These are phyloP conservation scores for Epichloe bromicola DNA, from an alignment of 2,329 filamentous ascomycete genomes.

Conservation along the genomic window DNA sequence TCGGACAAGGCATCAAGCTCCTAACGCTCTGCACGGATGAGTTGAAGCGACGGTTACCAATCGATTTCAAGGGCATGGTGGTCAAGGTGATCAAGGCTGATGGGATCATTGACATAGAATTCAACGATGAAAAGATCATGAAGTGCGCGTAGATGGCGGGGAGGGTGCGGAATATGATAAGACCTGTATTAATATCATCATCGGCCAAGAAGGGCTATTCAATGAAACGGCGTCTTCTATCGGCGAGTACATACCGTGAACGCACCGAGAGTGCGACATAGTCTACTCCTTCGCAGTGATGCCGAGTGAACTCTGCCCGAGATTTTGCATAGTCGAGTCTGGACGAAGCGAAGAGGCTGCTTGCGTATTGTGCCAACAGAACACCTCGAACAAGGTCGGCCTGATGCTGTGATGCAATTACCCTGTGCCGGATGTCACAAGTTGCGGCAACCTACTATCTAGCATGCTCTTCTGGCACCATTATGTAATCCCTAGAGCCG, in stretches of 20 bases:
- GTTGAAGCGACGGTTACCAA: conserved; percentile 88
- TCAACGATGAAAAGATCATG: conserved; percentile 67
- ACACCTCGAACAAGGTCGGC: too few relatives aligned
- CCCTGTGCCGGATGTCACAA: background rate
- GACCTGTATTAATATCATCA: conserved; percentile 24
- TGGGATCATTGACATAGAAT: conserved; percentile 73
- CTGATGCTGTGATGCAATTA: background rate
- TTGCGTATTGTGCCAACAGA: background rate
- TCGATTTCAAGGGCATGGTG: conserved; percentile 95
- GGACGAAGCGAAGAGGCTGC: background rate
- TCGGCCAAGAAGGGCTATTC: background rate
- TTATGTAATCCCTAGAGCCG: too few relatives aligned
- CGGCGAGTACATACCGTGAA: background rate
- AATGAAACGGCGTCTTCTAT: background rate
- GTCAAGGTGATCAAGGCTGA: conserved; percentile 96
- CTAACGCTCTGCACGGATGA: conserved; percentile 93
- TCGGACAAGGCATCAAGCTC: conserved; percentile 83
- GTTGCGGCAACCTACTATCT: background rate
- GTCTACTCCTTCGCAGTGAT: background rate
- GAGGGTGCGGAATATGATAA: conserved; percentile 8
- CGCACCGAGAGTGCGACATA: background rate
- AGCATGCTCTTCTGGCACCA: background rate
- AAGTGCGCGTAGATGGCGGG: conserved; percentile 35
- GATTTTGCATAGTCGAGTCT: too few relatives aligned
- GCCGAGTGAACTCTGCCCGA: background rate